Conservation (phyloP, 768 basidiomycete species). For the Mycena albidolilacea region DNA sequence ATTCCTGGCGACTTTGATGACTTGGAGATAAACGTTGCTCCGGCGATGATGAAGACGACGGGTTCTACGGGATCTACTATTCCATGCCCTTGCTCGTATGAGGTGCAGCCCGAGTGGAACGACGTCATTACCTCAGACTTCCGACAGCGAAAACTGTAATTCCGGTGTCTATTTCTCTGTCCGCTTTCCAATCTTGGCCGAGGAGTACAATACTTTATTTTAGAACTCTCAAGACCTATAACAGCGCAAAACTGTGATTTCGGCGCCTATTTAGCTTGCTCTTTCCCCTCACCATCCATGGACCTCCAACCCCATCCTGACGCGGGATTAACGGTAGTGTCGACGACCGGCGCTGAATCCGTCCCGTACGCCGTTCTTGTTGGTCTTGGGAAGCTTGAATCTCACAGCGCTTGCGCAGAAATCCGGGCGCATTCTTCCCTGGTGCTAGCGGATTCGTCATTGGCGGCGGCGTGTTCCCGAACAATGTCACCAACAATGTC, state of each 20-base stretch:
- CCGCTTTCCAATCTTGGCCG: too few relatives aligned
- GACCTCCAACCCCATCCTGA: neutral
- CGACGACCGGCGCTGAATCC: neutral
- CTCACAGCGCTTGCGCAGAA: neutral
- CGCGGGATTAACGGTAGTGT: neutral
- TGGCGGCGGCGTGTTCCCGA: slow-evolving; percentile 3
- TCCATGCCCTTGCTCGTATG: too few relatives aligned
- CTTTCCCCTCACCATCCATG: neutral
- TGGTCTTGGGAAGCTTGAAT: neutral
- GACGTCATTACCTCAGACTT: too few relatives aligned
- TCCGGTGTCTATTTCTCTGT: too few relatives aligned
- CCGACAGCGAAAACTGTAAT: too few relatives aligned
- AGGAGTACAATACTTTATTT: too few relatives aligned
- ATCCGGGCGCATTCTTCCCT: slow-evolving; percentile 1
- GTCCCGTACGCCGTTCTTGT: neutral
- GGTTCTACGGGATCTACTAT: too few relatives aligned
- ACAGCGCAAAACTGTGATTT: neutral
- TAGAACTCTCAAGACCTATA: too few relatives aligned
- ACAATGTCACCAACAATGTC: neutral
- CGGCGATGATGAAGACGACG: too few relatives aligned
- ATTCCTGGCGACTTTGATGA: too few relatives aligned
- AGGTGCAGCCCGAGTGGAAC: too few relatives aligned
- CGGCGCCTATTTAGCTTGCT: neutral
- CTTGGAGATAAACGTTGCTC: too few relatives aligned
- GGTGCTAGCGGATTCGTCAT: neutral